Conservation (phyloP, 73 alveolate genomes). For the Uronychia setigera region DNA sequence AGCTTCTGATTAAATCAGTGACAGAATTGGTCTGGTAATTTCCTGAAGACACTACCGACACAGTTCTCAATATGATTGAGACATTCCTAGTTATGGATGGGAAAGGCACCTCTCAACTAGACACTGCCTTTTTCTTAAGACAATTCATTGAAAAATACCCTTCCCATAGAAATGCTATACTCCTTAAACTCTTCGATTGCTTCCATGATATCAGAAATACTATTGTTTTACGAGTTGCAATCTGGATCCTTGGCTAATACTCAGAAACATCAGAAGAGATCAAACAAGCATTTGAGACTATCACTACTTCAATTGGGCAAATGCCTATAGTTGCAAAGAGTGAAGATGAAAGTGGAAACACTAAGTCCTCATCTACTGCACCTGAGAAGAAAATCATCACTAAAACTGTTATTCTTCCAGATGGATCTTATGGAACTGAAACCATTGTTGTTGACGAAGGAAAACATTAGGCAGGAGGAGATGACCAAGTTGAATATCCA, state of each 20-base stretch:
- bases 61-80: constrained; percentile 43
- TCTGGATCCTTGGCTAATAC: constrained; percentile 81
- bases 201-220: constrained; percentile 67
- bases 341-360: constrained; percentile 25
- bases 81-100: constrained; percentile 45
- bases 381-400: constrained; percentile 79
- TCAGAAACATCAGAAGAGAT: constrained; percentile 52
- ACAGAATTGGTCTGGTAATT: constrained; percentile 42
- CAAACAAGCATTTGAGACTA: constrained; percentile 46
- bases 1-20: constrained; percentile 41
- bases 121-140: constrained; percentile 56
- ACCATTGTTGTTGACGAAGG: constrained; percentile 75
- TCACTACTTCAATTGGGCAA: constrained; percentile 68
- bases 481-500: constrained; percentile 49
- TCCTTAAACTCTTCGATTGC: constrained; percentile 42
- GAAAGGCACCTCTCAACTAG: constrained; percentile 38
- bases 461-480: constrained; percentile 59
- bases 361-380: constrained; percentile 16
- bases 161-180: constrained; percentile 47
- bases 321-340: constrained; percentile 47
- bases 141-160: constrained; percentile 49
- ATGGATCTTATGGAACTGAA: constrained; percentile 96
- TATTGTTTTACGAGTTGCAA: constrained; percentile 59
- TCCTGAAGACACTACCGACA: constrained; percentile 67
- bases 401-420: constrained; percentile 89